phyloP scores from a whole-genome alignment of 164 flowering plant species.

The Amborella trichopoda region DNA sequence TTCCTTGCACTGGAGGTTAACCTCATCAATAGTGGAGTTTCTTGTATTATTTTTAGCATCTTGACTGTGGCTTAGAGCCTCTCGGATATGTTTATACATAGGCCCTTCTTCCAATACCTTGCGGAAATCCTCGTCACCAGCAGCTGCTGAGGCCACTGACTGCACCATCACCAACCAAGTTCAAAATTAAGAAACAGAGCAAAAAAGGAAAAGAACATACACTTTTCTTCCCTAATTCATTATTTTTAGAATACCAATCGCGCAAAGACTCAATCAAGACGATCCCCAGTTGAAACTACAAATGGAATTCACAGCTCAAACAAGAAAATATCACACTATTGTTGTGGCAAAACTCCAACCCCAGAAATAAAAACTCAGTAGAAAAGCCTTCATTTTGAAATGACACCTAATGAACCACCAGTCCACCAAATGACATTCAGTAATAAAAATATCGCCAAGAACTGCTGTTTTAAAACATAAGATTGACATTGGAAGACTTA shows the following conservation, averaged over 20 bases:
- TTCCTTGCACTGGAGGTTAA: too few relatives aligned
- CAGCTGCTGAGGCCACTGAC: conserved; percentile 52
- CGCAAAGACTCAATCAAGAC: background rate
- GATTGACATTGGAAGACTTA: too few relatives aligned
- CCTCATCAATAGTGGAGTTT: too few relatives aligned
- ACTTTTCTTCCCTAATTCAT: background rate
- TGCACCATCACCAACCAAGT: conserved; percentile 13
- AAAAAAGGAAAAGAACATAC: background rate
- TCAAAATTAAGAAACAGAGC: background rate
- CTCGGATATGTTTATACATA: conserved; percentile 42
- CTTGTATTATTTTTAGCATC: conserved; percentile 7
- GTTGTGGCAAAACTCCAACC: too few relatives aligned
- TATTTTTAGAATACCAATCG: background rate
- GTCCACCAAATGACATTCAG: too few relatives aligned
- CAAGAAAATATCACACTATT: background rate
- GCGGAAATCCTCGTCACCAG: conserved; percentile 35
- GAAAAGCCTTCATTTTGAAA: too few relatives aligned
- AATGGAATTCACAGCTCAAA: background rate
- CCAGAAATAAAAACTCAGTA: too few relatives aligned
- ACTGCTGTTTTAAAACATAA: too few relatives aligned
- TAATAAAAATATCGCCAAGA: too few relatives aligned
- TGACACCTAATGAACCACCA: too few relatives aligned
- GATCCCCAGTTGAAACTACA: background rate
- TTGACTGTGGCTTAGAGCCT: conserved; percentile 23
- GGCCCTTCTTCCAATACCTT: conserved; percentile 42